Evolutionary conservation across 768 basidiomycete genomes (phyloP).

Genomic region (Hygrophorus pudorinus): DNA sequence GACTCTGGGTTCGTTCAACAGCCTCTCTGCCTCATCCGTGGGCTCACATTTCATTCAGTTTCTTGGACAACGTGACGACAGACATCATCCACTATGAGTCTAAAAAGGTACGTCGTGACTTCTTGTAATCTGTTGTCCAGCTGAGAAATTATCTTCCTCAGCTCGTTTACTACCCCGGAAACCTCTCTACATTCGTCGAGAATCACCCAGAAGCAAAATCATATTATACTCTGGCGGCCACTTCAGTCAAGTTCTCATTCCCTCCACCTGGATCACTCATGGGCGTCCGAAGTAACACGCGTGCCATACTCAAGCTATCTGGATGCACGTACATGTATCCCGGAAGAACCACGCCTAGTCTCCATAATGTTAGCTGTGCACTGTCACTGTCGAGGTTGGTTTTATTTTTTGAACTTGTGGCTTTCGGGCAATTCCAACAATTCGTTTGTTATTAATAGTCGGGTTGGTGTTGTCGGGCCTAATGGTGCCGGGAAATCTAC

Average conservation of each 20-base stretch:
- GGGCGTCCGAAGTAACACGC: constrained; percentile 93
- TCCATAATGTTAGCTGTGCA: constrained; percentile 84
- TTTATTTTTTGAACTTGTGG: constrained; percentile 10
- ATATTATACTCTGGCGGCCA: constrained; percentile 93
- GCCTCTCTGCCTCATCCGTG: constrained; percentile 1
- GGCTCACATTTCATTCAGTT: constrained; percentile 33
- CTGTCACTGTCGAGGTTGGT: constrained; percentile 81
- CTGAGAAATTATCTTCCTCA: constrained; percentile 19
- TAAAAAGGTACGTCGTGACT: constrained; percentile 56
- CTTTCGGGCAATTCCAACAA: constrained; percentile 10
- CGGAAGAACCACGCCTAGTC: constrained; percentile 66
- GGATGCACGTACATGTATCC: constrained; percentile 95
- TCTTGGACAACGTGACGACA: constrained; percentile 91
- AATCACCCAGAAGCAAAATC: constrained; percentile 89
- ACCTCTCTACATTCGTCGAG: constrained; percentile 83
- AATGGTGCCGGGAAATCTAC: constrained; percentile 97
- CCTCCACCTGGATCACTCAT: constrained; percentile 92
- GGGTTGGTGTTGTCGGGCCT: constrained; percentile 85
- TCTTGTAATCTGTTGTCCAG: constrained; percentile 8
- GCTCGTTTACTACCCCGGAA: constrained; percentile 92
- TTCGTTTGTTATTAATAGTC: constrained; percentile 32
- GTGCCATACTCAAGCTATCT: constrained; percentile 88
- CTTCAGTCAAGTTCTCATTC: constrained; percentile 91
- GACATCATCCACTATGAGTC: constrained; percentile 96
- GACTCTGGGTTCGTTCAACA: constrained; percentile 74